Base-by-base conservation (phyloP, 805 yeast genomes). In the Hanseniaspora nectarophila region DNA sequence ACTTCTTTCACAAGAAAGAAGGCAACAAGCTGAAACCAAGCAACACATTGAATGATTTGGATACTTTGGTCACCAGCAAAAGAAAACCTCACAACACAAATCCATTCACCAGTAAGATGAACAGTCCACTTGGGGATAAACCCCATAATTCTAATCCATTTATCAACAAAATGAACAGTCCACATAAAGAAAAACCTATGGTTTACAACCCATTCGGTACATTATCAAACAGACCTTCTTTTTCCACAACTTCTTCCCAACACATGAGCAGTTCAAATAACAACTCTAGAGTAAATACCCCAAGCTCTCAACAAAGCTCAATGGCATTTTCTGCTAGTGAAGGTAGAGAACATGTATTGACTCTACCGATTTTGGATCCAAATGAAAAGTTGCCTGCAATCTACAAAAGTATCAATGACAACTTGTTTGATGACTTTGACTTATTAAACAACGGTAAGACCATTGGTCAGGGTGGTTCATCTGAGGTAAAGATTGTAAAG, bases 381-480 rank as follows among this genome's bases (percentile, higher is more conserved):
- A 82, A 82, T 59, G 74, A 73, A n/a, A 71, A 64, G 56, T 63
- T 84, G 18, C 89, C 90, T 0, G 67, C 61, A 0, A 74, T 71
- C 4, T 67, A 76, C 56, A 69, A 75, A 48, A 78, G 80, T 60
- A 64, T 65, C 0, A 70, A 71, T 51, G 65, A 71, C 3, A 71
- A 72, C 40, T 64, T 85, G 54, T 69, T 73, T 29, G 82, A 80
- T 43, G 77, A 75, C 53, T 84, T 77, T 60, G 76, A 72, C 39
- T 57, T 74, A 18, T 69, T 72, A 2, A 67, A 68, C 24, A 70
- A 68, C 45, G 69, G 69, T 23, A 45, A 43, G 13, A 75, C 73
- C 44, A 63, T 84, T 47, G 92, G 89, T 2, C 76, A 74, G 52
- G 92, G 94, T 45, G 89, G 89, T 3, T 76, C 84, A 2, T 76